phyloP scores from a whole-genome alignment of 257 asterid species.

The Salvia miltiorrhiza region DNA sequence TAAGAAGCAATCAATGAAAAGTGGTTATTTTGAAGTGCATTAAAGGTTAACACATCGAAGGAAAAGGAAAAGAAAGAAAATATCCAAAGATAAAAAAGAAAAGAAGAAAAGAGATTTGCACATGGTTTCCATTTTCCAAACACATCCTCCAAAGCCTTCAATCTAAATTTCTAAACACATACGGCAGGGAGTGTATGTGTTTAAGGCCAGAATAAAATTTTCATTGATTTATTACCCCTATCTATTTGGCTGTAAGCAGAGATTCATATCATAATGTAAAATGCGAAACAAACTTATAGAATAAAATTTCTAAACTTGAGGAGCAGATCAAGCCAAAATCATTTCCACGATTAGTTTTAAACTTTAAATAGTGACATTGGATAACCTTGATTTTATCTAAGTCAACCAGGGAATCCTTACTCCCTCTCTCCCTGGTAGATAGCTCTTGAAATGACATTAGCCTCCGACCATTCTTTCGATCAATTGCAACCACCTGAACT shows the following conservation, averaged over 20 bases:
- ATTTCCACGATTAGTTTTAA: slow-evolving; percentile 9
- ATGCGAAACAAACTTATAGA: background rate
- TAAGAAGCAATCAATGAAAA: background rate
- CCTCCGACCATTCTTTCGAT: slow-evolving; percentile 62
- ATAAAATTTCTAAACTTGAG: background rate
- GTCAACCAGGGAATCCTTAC: slow-evolving; percentile 62
- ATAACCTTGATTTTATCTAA: slow-evolving; percentile 74
- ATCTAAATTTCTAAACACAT: background rate
- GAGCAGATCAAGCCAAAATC: slow-evolving; percentile 5
- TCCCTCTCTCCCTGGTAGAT: slow-evolving; percentile 94
- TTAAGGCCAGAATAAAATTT: background rate
- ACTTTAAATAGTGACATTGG: slow-evolving; percentile 10
- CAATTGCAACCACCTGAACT: slow-evolving; percentile 82
- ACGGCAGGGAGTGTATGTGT: slow-evolving; percentile 4
- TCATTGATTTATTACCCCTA: background rate
- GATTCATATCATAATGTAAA: background rate
- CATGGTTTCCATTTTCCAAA: background rate
- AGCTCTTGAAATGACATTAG: slow-evolving; percentile 92
- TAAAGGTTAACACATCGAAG: background rate
- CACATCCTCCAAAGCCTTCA: background rate
- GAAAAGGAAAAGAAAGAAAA: background rate
- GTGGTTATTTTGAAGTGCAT: background rate
- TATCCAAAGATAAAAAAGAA: background rate
- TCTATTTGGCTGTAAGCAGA: background rate
- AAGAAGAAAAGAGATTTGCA: background rate